Evolutionary conservation across 257 asterid genomes (phyloP), one percentile per base, ranked within the genome.

Genomic region (Fraxinus cuspidata): DNA sequence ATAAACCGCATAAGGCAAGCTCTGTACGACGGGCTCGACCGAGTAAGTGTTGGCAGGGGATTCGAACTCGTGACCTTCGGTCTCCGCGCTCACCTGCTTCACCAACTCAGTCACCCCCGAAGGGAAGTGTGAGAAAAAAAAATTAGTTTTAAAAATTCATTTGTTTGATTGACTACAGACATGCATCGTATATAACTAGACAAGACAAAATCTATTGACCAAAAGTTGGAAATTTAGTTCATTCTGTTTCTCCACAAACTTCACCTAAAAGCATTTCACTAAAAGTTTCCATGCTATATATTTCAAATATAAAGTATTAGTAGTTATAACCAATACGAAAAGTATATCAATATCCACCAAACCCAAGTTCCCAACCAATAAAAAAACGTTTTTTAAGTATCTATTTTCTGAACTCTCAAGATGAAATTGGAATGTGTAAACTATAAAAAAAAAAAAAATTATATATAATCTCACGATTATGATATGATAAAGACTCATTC

Each of bases 391-490:
- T 73, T 29, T 32, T 73, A 44, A 68, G 2, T 18, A 66, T 19
- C 18, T 32, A 29, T 10, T 74, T 78, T 74, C 42, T 78, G 47
- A 72, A 32, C 18, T 31, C 66, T 70, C 35, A 28, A 19, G 25
- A 35, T 27, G 34, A 34, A 29, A 11, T 4, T 21, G 9, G n/a
- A 44, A 72, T 72, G 31, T 25, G 2, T 16, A 12, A 73, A 11
- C 16, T 58, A 13, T 34, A 37, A 7, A 15, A 13, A 25, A 5
- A 13, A 21, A 37, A 7, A 15, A 13, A 25, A 5, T 19, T 10
- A 9, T 32, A 9, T 38, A 16, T 7, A 31, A 79, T 32, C 42
- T 42, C 37, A 85, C 74, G 71, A 77, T 81, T 75, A 73, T 3
- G 37, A 75, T 13, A 71, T 2, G 32, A 75, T 13, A 71, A 77